phyloP scores from a whole-genome alignment of 768 basidiomycete genomes.

The Pisolithus marmoratus region DNA sequence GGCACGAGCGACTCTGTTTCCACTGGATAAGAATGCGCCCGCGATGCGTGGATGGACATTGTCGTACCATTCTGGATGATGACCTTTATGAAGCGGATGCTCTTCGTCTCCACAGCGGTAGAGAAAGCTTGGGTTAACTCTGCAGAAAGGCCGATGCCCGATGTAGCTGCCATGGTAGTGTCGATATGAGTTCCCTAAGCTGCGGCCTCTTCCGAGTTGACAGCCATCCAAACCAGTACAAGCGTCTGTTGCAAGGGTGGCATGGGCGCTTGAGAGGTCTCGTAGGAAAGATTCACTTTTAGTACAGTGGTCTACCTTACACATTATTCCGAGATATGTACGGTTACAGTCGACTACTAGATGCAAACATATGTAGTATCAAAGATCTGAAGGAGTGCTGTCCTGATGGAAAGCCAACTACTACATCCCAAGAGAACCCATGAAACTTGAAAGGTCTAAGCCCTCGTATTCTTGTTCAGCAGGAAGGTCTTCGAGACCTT shows the following conservation, averaged over 20 bases:
- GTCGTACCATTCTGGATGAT: slow-evolving; percentile 67
- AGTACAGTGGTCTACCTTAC: slow-evolving; percentile 23
- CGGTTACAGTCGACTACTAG: slow-evolving; percentile 30
- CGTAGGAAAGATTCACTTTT: not conserved
- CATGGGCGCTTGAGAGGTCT: not conserved
- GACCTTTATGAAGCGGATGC: slow-evolving; percentile 71
- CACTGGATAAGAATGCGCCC: slow-evolving; percentile 20
- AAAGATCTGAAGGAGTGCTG: slow-evolving; percentile 7
- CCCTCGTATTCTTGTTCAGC: slow-evolving; percentile 90
- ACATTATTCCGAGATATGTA: slow-evolving; percentile 31
- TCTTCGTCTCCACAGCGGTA: slow-evolving; percentile 44
- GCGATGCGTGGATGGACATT: slow-evolving; percentile 5
- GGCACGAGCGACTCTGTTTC: slow-evolving; percentile 62
- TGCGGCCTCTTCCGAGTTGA: too few relatives aligned
- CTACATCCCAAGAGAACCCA: slow-evolving; percentile 68
- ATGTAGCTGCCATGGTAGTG: slow-evolving; percentile 59
- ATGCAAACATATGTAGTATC: slow-evolving; percentile 25
- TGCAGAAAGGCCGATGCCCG: slow-evolving; percentile 61
- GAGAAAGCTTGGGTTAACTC: slow-evolving; percentile 56
- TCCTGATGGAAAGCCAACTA: slow-evolving; percentile 18
- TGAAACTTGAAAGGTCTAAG: slow-evolving; percentile 80
- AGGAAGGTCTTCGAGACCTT: slow-evolving; percentile 88
- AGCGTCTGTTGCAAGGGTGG: too few relatives aligned
- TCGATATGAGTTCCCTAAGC: too few relatives aligned
- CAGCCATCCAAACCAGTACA: too few relatives aligned